A percentile compares a stretch with the other conserved stretches of the same genome.
Conservation (phyloP, 345 rosid species). For the Theobroma cacao region DNA sequence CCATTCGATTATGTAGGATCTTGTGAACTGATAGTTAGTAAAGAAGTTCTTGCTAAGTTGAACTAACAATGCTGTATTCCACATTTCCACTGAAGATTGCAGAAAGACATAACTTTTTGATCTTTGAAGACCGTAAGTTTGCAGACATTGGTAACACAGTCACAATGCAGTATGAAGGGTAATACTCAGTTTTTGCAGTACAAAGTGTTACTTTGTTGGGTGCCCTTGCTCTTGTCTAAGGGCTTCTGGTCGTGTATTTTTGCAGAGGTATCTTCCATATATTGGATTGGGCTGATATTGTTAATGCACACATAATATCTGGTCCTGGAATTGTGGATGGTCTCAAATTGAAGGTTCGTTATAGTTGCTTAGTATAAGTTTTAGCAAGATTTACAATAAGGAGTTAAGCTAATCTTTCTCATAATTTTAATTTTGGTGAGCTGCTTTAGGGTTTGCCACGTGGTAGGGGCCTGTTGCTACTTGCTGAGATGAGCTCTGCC, state of each 20-base stretch:
- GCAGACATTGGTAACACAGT: conserved; percentile 99
- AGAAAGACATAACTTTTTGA: conserved; percentile 76
- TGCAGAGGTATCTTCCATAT: conserved; percentile 81
- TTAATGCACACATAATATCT: conserved; percentile 85
- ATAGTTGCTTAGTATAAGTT: background rate
- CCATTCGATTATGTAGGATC: background rate
- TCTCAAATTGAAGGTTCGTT: conserved; percentile 75
- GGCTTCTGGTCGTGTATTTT: background rate
- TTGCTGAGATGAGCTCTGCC: conserved; percentile 99
- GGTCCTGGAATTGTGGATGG: conserved; percentile 98
- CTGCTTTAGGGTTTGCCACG: conserved; percentile 76
- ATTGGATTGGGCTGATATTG: conserved; percentile 94
- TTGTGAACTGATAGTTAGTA: background rate
- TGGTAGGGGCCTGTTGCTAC: conserved; percentile 82
- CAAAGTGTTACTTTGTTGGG: background rate
- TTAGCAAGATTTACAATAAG: background rate
- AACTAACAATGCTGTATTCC: background rate
- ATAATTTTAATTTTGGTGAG: background rate
- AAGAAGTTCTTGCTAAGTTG: background rate
- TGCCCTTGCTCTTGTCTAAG: background rate
- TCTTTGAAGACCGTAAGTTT: conserved; percentile 97
- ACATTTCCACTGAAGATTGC: conserved; percentile 54
- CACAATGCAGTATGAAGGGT: conserved; percentile 98
- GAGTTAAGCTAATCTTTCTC: conserved; percentile 4
- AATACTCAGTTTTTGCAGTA: background rate